Percentiles rank a stretch among this genome's conserved stretches.
Conservation (phyloP, 2,329 filamentous ascomycete genomes). For the Podosphaera fusca region DNA sequence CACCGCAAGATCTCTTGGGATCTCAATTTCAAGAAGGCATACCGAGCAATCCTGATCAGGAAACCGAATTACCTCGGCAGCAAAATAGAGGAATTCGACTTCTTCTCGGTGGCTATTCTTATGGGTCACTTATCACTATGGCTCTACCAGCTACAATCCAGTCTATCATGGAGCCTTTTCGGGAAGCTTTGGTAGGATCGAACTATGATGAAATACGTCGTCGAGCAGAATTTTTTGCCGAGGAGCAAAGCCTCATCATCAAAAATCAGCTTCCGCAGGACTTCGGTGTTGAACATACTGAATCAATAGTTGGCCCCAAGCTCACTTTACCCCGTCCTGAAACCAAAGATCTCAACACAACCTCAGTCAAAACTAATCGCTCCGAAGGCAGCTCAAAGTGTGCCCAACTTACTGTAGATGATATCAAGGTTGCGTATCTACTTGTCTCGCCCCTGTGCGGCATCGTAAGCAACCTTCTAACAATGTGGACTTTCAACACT, state of each 20-base stretch:
- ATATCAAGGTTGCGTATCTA: conserved; percentile 28
- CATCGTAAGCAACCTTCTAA: conserved; percentile 34
- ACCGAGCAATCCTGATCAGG: background rate
- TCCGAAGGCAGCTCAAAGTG: background rate
- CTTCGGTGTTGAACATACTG: too few species aligned
- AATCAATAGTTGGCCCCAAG: too few species aligned
- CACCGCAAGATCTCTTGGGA: conserved; percentile 8
- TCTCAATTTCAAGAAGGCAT: background rate
- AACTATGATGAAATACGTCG: conserved; percentile 44
- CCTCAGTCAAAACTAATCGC: background rate
- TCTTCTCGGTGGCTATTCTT: conserved; percentile 66
- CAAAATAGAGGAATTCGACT: conserved; percentile 12
- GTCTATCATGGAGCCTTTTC: conserved; percentile 25
- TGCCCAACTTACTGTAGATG: conserved; percentile 3
- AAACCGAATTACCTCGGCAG: background rate
- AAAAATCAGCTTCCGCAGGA: background rate
- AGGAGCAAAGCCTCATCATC: background rate
- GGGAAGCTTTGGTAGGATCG: conserved; percentile 32
- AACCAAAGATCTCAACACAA: conserved; percentile 10
- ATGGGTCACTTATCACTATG: conserved; percentile 62
- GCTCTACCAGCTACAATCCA: conserved; percentile 36
- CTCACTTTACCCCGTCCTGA: too few species aligned
- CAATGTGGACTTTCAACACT: conserved; percentile 20
- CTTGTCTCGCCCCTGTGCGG: conserved; percentile 46
- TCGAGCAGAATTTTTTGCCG: conserved; percentile 43